Conservation (phyloP, 1,284 basidiomycete species). For the Tausonia pullulans region DNA sequence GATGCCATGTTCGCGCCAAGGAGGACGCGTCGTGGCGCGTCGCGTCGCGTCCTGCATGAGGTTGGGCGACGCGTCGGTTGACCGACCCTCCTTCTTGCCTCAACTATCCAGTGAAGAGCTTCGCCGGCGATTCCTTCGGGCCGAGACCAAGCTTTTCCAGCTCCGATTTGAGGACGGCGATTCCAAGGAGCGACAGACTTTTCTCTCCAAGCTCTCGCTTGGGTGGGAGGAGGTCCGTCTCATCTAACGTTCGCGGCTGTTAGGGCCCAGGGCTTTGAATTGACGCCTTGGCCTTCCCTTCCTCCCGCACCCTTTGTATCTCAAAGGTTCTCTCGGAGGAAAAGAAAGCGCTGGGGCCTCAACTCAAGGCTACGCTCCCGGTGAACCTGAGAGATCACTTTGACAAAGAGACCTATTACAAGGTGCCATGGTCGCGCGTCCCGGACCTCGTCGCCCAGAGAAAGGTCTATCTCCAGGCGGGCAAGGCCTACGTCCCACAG, state of each 20-base stretch:
- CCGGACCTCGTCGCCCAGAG: slow-evolving; percentile 82
- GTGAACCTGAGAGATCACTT: background rate
- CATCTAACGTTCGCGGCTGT: background rate
- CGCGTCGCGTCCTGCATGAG: too few species aligned
- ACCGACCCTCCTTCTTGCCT: background rate
- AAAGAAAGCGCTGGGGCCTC: background rate
- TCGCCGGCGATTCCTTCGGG: slow-evolving; percentile 75
- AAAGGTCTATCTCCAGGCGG: slow-evolving; percentile 65
- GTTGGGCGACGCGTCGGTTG: background rate
- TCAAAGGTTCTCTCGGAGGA: background rate
- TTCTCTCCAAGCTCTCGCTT: slow-evolving; percentile 65
- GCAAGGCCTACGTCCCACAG: slow-evolving; percentile 82
- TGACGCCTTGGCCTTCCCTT: background rate
- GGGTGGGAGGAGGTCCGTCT: slow-evolving; percentile 58
- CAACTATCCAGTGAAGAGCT: slow-evolving; percentile 64
- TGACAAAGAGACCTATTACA: slow-evolving; percentile 10
- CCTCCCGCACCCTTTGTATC: background rate
- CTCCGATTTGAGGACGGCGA: slow-evolving; percentile 70
- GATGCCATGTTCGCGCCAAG: too few species aligned
- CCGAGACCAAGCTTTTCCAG: slow-evolving; percentile 75
- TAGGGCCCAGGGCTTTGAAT: background rate
- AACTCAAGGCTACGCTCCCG: too few species aligned
- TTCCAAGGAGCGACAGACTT: slow-evolving; percentile 49
- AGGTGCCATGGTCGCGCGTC: slow-evolving; percentile 75
- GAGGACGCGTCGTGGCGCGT: too few species aligned